Base-by-base conservation (phyloP, 2,329 filamentous ascomycete genomes). In the Ceratocystiopsis brevicomis region DNA sequence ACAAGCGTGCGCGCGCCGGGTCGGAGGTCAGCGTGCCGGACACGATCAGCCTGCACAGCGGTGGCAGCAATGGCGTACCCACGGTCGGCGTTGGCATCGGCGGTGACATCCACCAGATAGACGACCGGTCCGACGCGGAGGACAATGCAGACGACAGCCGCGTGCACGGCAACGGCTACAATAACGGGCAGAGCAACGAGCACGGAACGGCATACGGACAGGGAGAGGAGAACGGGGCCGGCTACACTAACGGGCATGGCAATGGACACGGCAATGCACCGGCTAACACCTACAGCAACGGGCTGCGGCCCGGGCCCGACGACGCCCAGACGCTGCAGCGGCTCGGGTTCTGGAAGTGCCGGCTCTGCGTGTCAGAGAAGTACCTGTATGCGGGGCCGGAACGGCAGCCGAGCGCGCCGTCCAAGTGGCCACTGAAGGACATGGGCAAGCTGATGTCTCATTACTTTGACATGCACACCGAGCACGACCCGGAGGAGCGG, bases 361-460 rank as follows among this genome's bases (percentile, higher is more conserved):
- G 59, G 0, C 57, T 67, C 1, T 67, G 64, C 52, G 57, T 54
- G 3, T 58, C 62, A 1, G 52, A 57, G 34, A 67, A 66, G 50
- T 67, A 61, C 48, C 51, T 61, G 15, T 53, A 58, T n/a, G 61
- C 63, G 0, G 60, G 60, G 3, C 49, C 53, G 6, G 60, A 58
- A 37, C 58, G 63, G 41, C 58, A 61, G 42, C 64, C 64, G 18
- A 61, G 58, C 41, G 60, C 57, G 40, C 63, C 64, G 30, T 62
- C 60, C 51, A 65, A 65, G 48, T 66, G 64, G 64, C 62, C 64
- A 3, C 55, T 67, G 13, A 62, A 61, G 49, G 64, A 67, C 44
- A 57, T 66, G 38, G 60, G 59, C 36, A 67, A 67, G 57, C 58
- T 67, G 53, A 58, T 67, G 42, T 63, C 63, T 18, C 64, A 67